Evolutionary conservation across 257 asterid genomes (phyloP).

Genomic region (Asclepias syriaca): DNA sequence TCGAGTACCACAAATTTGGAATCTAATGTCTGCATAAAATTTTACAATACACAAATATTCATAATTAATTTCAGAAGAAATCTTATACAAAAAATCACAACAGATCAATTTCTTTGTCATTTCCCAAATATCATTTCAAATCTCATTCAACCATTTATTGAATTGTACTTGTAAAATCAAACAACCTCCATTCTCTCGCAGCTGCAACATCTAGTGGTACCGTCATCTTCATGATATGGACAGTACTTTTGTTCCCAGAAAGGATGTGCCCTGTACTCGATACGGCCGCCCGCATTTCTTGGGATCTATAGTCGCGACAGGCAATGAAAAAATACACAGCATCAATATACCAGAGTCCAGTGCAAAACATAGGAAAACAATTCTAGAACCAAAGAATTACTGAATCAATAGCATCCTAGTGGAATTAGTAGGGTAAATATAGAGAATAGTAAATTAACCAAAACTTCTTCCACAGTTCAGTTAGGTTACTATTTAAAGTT

Average conservation of each 20-base stretch:
- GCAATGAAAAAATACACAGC: slow-evolving; percentile 1
- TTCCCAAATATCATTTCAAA: not conserved
- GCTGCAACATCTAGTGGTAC: slow-evolving; percentile 97
- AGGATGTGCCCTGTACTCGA: slow-evolving; percentile 97
- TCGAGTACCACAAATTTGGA: slow-evolving; percentile 68
- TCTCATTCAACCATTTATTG: not conserved
- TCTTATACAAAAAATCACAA: not conserved
- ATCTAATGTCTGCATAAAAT: slow-evolving; percentile 59
- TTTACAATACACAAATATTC: slow-evolving; percentile 2
- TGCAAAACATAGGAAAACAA: not conserved
- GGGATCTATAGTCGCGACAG: slow-evolving; percentile 51
- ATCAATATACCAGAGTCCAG: slow-evolving; percentile 13
- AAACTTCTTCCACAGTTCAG: not conserved
- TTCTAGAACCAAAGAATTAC: not conserved
- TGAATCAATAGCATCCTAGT: too few species aligned
- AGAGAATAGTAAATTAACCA: not conserved
- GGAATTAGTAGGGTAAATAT: too few species aligned
- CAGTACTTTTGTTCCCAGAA: slow-evolving; percentile 98
- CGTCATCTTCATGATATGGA: slow-evolving; percentile 84
- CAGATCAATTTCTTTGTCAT: not conserved
- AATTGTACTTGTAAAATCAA: not conserved
- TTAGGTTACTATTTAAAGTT: too few species aligned
- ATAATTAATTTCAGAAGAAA: not conserved
- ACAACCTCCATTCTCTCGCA: slow-evolving; percentile 94
- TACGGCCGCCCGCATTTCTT: slow-evolving; percentile 73